phyloP scores from a whole-genome alignment of 2,329 filamentous ascomycete species.

The Xylaria hypoxylon region DNA sequence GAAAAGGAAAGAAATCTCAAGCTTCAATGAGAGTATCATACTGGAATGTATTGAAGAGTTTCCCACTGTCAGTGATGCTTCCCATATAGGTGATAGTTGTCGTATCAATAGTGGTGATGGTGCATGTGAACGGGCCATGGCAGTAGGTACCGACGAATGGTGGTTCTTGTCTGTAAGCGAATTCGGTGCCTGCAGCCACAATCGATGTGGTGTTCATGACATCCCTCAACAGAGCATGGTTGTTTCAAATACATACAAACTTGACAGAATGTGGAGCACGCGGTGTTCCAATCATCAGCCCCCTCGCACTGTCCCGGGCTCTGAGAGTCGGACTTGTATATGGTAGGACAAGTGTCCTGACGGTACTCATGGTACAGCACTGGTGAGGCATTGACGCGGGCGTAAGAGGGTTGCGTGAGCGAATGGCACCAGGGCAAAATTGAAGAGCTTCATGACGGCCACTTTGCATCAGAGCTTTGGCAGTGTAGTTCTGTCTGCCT shows the following conservation, averaged over 20 bases:
- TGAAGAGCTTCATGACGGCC: no score
- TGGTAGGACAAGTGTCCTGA: background rate
- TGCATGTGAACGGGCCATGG: background rate
- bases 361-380: background rate
- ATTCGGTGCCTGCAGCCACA: background rate
- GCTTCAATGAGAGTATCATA: no score
- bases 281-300: background rate
- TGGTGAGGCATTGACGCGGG: background rate
- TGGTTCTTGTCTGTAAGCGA: background rate
- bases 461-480: no score
- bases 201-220: no score
- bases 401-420: background rate
- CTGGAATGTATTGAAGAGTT: no score
- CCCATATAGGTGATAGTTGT: background rate
- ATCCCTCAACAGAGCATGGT: background rate
- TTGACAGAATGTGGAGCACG: background rate
- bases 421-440: background rate
- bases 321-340: background rate
- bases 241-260: background rate
- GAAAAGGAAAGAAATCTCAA: no score
- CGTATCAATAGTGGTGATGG: background rate
- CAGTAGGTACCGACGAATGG: background rate
- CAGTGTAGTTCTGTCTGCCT: no score
- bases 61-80: background rate
- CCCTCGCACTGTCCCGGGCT: background rate